Evolutionary conservation across 2,329 filamentous ascomycete genomes (phyloP).

Genomic region (Hypoxylon sp.): DNA sequence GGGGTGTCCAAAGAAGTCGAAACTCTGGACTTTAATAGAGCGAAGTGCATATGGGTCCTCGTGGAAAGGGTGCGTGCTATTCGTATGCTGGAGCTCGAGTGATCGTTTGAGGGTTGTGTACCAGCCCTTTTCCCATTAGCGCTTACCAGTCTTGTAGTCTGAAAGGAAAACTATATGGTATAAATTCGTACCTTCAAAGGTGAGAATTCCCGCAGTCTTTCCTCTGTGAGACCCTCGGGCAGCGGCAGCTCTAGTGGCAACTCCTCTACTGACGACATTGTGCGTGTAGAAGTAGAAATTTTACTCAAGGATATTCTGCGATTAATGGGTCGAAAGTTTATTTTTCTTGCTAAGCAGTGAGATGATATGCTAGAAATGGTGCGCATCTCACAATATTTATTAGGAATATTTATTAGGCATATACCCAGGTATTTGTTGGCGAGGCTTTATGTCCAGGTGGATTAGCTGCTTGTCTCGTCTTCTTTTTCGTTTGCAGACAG

Average conservation of each 20-base stretch:
- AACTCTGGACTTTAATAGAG: constrained; percentile 66
- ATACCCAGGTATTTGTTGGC: not conserved
- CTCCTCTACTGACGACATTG: constrained; percentile 60
- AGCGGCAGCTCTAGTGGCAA: constrained; percentile 63
- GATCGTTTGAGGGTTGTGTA: constrained; percentile 63
- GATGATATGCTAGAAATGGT: not conserved
- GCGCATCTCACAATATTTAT: constrained; percentile 36
- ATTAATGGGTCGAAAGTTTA: not conserved
- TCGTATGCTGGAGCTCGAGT: constrained; percentile 60
- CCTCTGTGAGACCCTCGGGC: constrained; percentile 60
- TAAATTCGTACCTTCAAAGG: constrained; percentile 63
- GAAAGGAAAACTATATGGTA: constrained; percentile 5
- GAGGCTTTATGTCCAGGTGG: not conserved
- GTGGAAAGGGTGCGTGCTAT: constrained; percentile 67
- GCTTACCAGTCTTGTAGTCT: constrained; percentile 10
- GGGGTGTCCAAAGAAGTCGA: constrained; percentile 67
- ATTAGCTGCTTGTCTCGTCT: not conserved
- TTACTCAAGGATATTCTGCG: not conserved
- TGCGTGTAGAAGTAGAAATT: constrained; percentile 14
- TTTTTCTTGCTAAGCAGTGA: constrained; percentile 1
- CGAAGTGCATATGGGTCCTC: constrained; percentile 66
- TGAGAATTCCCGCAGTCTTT: constrained; percentile 63
- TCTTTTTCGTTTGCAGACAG: not conserved
- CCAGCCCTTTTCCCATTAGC: constrained; percentile 60
- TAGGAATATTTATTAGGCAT: not conserved